phyloP scores from a whole-genome alignment of 345 rosid species.

The Brassica rapa region DNA sequence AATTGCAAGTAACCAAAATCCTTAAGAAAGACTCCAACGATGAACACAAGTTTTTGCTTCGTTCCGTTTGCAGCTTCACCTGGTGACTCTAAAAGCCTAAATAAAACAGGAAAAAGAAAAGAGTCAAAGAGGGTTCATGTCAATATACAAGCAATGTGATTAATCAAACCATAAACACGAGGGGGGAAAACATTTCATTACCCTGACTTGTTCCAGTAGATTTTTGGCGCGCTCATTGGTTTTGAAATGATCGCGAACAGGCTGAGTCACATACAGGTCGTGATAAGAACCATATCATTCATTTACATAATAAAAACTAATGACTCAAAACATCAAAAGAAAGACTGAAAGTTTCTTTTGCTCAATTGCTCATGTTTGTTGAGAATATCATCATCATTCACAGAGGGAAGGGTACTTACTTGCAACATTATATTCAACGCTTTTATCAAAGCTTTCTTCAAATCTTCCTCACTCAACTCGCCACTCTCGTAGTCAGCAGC shows the following conservation, averaged over 20 bases:
- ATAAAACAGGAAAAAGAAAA: neutral
- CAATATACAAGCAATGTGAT: neutral
- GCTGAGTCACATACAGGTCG: neutral
- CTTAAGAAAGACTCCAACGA: neutral
- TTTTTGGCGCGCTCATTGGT: neutral
- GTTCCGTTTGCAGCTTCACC: neutral
- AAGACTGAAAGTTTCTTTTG: neutral
- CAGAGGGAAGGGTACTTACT: slow-evolving; percentile 44
- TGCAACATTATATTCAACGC: slow-evolving; percentile 69
- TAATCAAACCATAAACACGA: neutral
- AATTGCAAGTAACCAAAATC: neutral
- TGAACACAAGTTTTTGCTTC: slow-evolving; percentile 1
- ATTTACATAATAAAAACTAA: neutral
- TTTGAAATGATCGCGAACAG: slow-evolving; percentile 17
- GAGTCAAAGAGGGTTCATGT: neutral
- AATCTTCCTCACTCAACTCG: slow-evolving; percentile 59
- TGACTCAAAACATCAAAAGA: neutral
- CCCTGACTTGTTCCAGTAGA: neutral
- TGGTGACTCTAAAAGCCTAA: slow-evolving; percentile 1
- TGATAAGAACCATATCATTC: slow-evolving; percentile 5
- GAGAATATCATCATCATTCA: neutral
- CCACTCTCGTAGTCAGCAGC: neutral
- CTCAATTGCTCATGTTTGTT: no score
- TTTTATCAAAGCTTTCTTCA: slow-evolving; percentile 66
- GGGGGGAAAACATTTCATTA: neutral